Evolutionary conservation across 106 monocot species (phyloP), one percentile per base, ranked within the genome.

Genomic region (Apostasia ramifera): DNA sequence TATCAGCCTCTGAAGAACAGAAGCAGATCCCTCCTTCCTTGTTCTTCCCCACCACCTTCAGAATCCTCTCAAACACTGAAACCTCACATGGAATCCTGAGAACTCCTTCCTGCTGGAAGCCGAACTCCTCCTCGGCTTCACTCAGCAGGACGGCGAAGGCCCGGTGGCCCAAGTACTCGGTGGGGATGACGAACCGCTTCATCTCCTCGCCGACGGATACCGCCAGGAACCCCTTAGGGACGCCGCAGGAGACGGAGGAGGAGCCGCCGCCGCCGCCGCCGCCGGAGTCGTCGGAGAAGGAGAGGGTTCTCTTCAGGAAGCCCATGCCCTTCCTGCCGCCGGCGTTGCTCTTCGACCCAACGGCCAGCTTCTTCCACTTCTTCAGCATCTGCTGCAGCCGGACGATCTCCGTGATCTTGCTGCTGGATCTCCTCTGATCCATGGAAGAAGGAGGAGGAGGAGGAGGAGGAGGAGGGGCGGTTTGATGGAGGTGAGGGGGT

Each of bases 301-400:
- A 93, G 38, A 93, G 76, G 2, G 89, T 86, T 66, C 84, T 68
- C 71, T 86, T 89, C 0, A 93, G 72, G 78, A 93, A 89, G 49
- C 83, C 81, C 13, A 82, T 90, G 68, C 84, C 80, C 65, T 86
- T 93, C 74, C 73, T 77, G 76, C 71, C 64, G 4, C 38, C 26
- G 26, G 26, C 26, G 41, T 72, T 71, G 66, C 2, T 81, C 48
- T 80, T 93, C 2, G 80, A 77, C 14, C 83, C 41, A 8, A 79
- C 85, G 2, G 92, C 85, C 11, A 88, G 76, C 77, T 86, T 93
- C 84, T 86, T 89, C 93, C 93, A 93, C 76, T 89, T 89, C 86
- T 86, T 89, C 12, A 93, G 72, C 84, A 89, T 86, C 70, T 81
- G 86, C 55, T 80, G 93, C 41, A 93, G 86, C 71, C 84, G 77